phyloP scores from a whole-genome alignment of 768 basidiomycete species.

The Auriculariales sp. region DNA sequence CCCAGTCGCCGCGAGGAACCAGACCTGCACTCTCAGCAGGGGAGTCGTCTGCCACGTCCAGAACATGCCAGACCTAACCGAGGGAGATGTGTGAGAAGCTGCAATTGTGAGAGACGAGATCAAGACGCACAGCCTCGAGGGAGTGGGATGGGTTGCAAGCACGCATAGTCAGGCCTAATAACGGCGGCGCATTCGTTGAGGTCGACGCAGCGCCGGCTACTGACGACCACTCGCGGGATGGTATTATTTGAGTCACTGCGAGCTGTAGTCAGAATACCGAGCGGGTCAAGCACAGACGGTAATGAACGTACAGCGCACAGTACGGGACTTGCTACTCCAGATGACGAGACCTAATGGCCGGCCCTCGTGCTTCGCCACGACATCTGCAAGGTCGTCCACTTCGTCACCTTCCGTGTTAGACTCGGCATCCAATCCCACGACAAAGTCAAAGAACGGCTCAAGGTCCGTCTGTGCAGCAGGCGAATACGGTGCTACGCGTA shows the following conservation, averaged over 20 bases:
- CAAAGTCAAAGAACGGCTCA: constrained; percentile 34
- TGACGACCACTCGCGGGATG: constrained; percentile 71
- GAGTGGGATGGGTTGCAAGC: constrained; percentile 83
- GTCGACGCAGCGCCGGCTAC: constrained; percentile 25
- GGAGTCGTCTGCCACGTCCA: constrained; percentile 90
- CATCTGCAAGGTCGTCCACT: constrained; percentile 52
- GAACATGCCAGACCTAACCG: constrained; percentile 98
- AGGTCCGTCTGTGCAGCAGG: constrained; percentile 24
- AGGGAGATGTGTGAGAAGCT: too few relatives aligned
- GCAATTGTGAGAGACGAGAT: too few relatives aligned
- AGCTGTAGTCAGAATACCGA: background rate
- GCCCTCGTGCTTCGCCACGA: constrained; percentile 74
- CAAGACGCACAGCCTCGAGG: constrained; percentile 84
- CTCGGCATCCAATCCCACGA: constrained; percentile 19
- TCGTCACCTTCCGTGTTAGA: constrained; percentile 29
- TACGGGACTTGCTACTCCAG: constrained; percentile 70
- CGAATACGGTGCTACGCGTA: constrained; percentile 22
- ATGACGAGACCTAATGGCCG: constrained; percentile 54
- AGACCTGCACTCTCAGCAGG: constrained; percentile 94
- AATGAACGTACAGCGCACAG: constrained; percentile 43
- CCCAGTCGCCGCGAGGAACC: constrained; percentile 78
- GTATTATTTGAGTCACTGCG: constrained; percentile 68
- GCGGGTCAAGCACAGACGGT: background rate
- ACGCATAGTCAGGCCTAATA: constrained; percentile 86
- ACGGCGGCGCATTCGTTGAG: constrained; percentile 52